These are phyloP conservation scores for Monosporascus cannonballus DNA, from an alignment of 2,329 filamentous ascomycete species.

Conservation along the genomic window DNA sequence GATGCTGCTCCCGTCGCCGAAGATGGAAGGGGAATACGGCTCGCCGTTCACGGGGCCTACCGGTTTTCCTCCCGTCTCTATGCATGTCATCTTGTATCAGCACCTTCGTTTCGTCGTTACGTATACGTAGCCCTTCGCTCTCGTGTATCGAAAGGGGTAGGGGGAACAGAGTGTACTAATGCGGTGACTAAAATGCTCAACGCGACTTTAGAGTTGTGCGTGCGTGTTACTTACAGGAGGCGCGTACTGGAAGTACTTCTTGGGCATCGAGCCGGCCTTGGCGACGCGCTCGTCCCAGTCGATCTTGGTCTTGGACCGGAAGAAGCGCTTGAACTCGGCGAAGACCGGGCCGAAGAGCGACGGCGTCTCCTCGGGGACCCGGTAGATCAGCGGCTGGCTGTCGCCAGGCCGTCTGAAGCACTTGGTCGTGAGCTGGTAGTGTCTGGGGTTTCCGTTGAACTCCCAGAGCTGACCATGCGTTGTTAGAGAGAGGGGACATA, in stretches of 20 bases:
- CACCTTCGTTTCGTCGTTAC: neutral
- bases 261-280: conserved; percentile 24
- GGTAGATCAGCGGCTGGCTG: conserved; percentile 25
- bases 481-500: neutral
- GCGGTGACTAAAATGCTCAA: too few relatives aligned
- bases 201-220: too few relatives aligned
- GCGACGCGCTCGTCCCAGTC: conserved; percentile 52
- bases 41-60: conserved; percentile 16
- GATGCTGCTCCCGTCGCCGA: conserved; percentile 1
- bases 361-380: conserved; percentile 33
- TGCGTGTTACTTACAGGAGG: conserved; percentile 35
- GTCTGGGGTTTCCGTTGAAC: conserved; percentile 50
- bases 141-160: neutral
- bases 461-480: conserved; percentile 55
- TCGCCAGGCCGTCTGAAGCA: conserved; percentile 36
- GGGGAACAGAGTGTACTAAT: neutral
- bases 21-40: neutral
- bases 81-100: too few relatives aligned
- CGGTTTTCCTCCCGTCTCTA: conserved; percentile 18
- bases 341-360: conserved; percentile 39
- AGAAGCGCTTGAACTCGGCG: conserved; percentile 48
- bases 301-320: conserved; percentile 50
- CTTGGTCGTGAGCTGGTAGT: conserved; percentile 56
- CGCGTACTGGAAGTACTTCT: conserved; percentile 35
- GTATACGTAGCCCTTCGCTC: too few relatives aligned